These are phyloP conservation scores for Alternaria triticimaculans DNA, from an alignment of 2,329 filamentous ascomycete species.

Conservation along the genomic window DNA sequence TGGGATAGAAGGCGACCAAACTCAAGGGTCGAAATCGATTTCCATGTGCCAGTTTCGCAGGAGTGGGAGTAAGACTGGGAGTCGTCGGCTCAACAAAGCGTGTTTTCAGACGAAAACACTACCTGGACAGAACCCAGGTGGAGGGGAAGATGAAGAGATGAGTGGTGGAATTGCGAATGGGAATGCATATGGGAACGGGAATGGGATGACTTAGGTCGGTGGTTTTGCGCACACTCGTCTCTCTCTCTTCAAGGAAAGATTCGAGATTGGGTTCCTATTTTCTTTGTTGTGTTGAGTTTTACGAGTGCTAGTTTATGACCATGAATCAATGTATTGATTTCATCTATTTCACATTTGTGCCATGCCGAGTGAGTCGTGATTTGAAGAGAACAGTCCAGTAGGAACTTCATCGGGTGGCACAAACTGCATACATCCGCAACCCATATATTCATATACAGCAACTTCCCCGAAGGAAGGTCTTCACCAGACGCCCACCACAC, in stretches of 20 bases:
- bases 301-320: background rate
- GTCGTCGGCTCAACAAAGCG: conserved; percentile 7
- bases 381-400: background rate
- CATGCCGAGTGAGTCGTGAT: background rate
- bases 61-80: background rate
- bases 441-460: background rate
- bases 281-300: background rate
- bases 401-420: background rate
- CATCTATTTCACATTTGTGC: background rate
- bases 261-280: background rate
- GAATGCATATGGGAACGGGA: background rate
- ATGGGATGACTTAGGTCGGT: background rate
- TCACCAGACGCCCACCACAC: background rate
- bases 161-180: background rate
- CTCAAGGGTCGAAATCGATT: background rate
- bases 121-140: background rate
- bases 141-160: background rate
- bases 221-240: background rate
- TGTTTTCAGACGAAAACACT: background rate
- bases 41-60: background rate
- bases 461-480: background rate
- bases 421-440: background rate
- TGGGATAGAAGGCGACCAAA: conserved; percentile 14
- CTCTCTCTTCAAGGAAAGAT: background rate
- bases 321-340: background rate